Base-by-base conservation (phyloP, 192 early-diverging fungal species). In the Coemansia sp. region DNA sequence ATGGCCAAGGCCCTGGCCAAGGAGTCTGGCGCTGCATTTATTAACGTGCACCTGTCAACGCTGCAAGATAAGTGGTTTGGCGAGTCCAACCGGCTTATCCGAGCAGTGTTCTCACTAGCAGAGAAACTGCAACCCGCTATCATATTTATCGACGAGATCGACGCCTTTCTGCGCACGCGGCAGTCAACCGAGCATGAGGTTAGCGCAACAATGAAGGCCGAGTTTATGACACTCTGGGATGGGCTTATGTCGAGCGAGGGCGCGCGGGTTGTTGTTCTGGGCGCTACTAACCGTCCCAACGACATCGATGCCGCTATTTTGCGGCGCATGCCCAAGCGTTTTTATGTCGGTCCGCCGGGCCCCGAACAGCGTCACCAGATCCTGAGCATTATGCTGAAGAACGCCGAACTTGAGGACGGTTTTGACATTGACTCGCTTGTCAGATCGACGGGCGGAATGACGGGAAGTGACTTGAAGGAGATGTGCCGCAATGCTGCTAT, bases 191-290 rank as follows among this genome's bases (percentile, higher is more conserved):
- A 99, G 78, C 96, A 99, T 69, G 98, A 99, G 81, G 94, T 94
- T 41, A 98, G 94, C 45, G 85, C 88, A 41, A 98, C 98, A 87
- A 99, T 99, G 96, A 99, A 99, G 85, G 96, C 98, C 21, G 98
- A 98, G 84, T 99, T 98, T 75, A 98, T 99, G 95, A 90, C 90
- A 57, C 87, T 98, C 69, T 99, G 98, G 98, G 98, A 99, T 77
- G 98, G 98, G 5, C 82, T 99, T 65, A 89, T 91, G 3, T 73
- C 82, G 5, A 62, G 64, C 19, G 77, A 79, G 53, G 77, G 65
- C 9, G 69, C 71, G 11, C 74, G 73, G 3, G 88, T 91, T 62
- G 81, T 93, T 68, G 91, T 97, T 67, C 70, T 96, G 51, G 96
- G 96, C 48, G 96, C 96, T 1, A 99, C 98, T 0, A 99, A 99